Conservation (phyloP, 2,329 filamentous ascomycete genomes). For the Colletotrichum endophyticum region DNA sequence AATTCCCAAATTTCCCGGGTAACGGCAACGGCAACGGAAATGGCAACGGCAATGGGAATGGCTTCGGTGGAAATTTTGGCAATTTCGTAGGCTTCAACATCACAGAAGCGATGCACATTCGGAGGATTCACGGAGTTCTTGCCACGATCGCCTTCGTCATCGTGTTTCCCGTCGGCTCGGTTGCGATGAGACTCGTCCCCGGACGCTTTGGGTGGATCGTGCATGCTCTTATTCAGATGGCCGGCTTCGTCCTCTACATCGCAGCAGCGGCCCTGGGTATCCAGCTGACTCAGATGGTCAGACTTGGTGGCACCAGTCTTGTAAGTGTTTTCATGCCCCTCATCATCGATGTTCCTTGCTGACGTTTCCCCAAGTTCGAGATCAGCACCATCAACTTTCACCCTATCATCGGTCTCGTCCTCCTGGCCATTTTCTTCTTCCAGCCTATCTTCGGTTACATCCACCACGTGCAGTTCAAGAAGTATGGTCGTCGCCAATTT, state of each 20-base stretch:
- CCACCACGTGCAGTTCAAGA: conserved; percentile 47
- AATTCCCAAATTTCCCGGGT: conserved; percentile 9
- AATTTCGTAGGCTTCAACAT: conserved; percentile 30
- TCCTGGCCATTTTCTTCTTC: conserved; percentile 41
- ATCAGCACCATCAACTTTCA: conserved; percentile 41
- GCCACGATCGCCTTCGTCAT: conserved; percentile 44
- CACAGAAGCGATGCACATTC: conserved; percentile 29
- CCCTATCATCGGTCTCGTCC: conserved; percentile 50
- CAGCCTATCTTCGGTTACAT: conserved; percentile 46
- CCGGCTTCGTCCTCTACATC: conserved; percentile 41
- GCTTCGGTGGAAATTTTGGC: conserved; percentile 13
- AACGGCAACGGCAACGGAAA: not conserved
- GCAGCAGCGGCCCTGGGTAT: conserved; percentile 47
- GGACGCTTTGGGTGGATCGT: conserved; percentile 38
- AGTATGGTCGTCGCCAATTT: conserved; percentile 38
- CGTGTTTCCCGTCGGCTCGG: conserved; percentile 48
- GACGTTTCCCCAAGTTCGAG: conserved; percentile 28
- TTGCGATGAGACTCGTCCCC: conserved; percentile 43
- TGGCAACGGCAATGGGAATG: conserved; percentile 6
- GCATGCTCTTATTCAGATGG: conserved; percentile 43
- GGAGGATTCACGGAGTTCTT: conserved; percentile 45
- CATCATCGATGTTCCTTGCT: not conserved
- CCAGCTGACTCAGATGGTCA: conserved; percentile 38
- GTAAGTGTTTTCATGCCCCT: conserved; percentile 27
- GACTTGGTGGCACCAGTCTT: conserved; percentile 30